Evolutionary conservation across 73 alveolate species (phyloP), one percentile per base, ranked within the genome.

Genomic region (Tetrahymena malaccensis): DNA sequence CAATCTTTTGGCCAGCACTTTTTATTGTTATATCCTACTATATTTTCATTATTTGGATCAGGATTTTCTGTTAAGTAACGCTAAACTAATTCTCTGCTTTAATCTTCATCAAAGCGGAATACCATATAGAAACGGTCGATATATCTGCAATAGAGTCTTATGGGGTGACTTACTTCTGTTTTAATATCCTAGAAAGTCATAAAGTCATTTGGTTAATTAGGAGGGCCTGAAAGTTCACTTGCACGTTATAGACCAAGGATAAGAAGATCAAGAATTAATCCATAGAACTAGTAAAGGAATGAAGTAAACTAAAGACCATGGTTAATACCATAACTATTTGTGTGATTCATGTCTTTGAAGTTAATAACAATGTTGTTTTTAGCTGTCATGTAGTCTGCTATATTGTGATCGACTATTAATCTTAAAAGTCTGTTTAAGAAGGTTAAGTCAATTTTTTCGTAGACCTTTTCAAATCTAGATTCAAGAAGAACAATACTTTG

Each of bases 1-100:
- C 99, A 99, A 95, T 99, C 99, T 56, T 99, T 98, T 22, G 99
- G 99, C 99, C 99, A 99, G 97, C 99, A 99, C 97, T 98, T 99
- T 98, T 99, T 99, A 97, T 99, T 99, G 96, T 99, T 99, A 98
- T 99, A 99, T 85, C 99, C 99, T 56, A 99, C 99, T 19, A 99
- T 97, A 95, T 99, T 99, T 97, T 99, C 99, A 96, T 99, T 99
- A 97, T 99, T 99, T 40, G 99, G 99, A 96, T 99, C 99, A 55
- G 99, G 99, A 97, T 99, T 99, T 96, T 99, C 99, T 12, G 99
- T 99, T 96, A 99, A 97, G 96, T 99, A 99, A 94, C 99, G 96
- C 97, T 99, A 99, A 55, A 99, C 98, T 94, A 99, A 95, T 70
- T 99, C 99, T 96, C 99, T 98, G 84, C 99, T 98, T 44, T 99